A percentile compares a stretch with the other conserved stretches of the same genome.
These are phyloP conservation scores for Annulohypoxylon moriforme DNA, from an alignment of 495 filamentous ascomycete genomes.

Conservation along the genomic window DNA sequence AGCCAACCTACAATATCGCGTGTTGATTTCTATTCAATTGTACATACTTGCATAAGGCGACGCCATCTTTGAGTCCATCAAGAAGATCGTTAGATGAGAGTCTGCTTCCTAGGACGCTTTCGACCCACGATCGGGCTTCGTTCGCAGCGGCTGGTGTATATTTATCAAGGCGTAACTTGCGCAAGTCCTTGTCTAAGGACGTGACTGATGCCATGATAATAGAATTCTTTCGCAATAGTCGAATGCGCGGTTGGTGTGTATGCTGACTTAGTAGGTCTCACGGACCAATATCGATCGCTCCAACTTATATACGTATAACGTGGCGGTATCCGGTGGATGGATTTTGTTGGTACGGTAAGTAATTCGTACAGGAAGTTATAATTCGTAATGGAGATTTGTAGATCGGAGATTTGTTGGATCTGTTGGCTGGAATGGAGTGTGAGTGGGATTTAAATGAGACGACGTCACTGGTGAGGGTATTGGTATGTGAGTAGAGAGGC, in stretches of 20 bases:
- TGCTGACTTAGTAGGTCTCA: background rate
- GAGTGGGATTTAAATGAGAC: slow-evolving; percentile 35
- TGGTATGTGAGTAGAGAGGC: slow-evolving; percentile 22
- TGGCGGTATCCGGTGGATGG: slow-evolving; percentile 2
- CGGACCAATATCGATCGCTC: slow-evolving; percentile 5
- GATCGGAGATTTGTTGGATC: slow-evolving; percentile 22
- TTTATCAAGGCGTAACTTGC: slow-evolving; percentile 88
- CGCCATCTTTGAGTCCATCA: slow-evolving; percentile 87
- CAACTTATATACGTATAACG: slow-evolving; percentile 13
- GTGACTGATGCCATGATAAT: slow-evolving; percentile 88
- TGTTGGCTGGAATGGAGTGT: slow-evolving; percentile 31
- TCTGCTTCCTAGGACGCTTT: slow-evolving; percentile 78
- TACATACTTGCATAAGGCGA: slow-evolving; percentile 88
- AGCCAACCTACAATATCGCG: slow-evolving; percentile 25
- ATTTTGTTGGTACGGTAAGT: slow-evolving; percentile 18
- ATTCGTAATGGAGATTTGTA: slow-evolving; percentile 7
- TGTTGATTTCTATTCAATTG: background rate
- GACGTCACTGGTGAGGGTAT: slow-evolving; percentile 35
- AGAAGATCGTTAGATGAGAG: slow-evolving; percentile 81
- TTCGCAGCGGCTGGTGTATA: slow-evolving; percentile 94
- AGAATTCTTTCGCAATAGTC: background rate
- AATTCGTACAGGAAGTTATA: slow-evolving; percentile 8
- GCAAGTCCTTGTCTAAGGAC: slow-evolving; percentile 95
- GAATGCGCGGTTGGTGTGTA: background rate
- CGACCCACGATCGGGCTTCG: slow-evolving; percentile 88